Evolutionary conservation across 768 basidiomycete genomes (phyloP).

Genomic region (Bullera alba): DNA sequence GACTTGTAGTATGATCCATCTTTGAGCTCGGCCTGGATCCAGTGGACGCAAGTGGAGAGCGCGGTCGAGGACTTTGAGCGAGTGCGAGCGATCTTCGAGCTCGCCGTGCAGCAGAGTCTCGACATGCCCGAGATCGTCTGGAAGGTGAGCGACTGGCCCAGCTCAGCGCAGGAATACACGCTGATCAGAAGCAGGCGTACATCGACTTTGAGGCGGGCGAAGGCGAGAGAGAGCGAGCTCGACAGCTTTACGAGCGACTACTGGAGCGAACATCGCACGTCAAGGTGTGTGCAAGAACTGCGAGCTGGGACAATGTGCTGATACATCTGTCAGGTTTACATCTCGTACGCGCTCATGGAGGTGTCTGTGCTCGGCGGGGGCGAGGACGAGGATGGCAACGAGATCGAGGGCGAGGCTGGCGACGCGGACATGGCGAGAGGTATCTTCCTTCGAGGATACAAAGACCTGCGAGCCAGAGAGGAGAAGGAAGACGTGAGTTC

Average conservation of each 20-base stretch:
- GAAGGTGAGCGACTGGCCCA: slow-evolving; percentile 27
- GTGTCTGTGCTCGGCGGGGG: slow-evolving; percentile 54
- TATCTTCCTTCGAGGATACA: slow-evolving; percentile 82
- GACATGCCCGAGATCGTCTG: slow-evolving; percentile 77
- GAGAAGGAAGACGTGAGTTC: slow-evolving; percentile 77
- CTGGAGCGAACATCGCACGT: slow-evolving; percentile 80
- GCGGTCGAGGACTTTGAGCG: slow-evolving; percentile 80
- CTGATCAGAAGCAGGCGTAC: slow-evolving; percentile 74
- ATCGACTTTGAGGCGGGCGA: slow-evolving; percentile 95
- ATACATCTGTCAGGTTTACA: slow-evolving; percentile 67
- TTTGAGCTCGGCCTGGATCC: slow-evolving; percentile 91
- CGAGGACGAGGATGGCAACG: slow-evolving; percentile 46
- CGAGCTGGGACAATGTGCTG: background rate
- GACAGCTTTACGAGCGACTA: slow-evolving; percentile 82
- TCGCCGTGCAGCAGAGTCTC: slow-evolving; percentile 75
- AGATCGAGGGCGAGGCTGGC: slow-evolving; percentile 60
- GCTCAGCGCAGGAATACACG: background rate
- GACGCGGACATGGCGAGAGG: slow-evolving; percentile 63
- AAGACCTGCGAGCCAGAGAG: slow-evolving; percentile 69
- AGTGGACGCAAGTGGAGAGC: slow-evolving; percentile 84
- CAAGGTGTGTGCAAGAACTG: too few species aligned
- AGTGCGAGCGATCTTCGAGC: slow-evolving; percentile 87
- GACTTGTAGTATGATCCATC: slow-evolving; percentile 70
- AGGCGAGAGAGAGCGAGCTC: slow-evolving; percentile 76
- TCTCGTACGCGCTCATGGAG: slow-evolving; percentile 89